These are phyloP conservation scores for Orbilia ellipsospora DNA, from an alignment of 2,329 filamentous ascomycete genomes.

Conservation along the genomic window DNA sequence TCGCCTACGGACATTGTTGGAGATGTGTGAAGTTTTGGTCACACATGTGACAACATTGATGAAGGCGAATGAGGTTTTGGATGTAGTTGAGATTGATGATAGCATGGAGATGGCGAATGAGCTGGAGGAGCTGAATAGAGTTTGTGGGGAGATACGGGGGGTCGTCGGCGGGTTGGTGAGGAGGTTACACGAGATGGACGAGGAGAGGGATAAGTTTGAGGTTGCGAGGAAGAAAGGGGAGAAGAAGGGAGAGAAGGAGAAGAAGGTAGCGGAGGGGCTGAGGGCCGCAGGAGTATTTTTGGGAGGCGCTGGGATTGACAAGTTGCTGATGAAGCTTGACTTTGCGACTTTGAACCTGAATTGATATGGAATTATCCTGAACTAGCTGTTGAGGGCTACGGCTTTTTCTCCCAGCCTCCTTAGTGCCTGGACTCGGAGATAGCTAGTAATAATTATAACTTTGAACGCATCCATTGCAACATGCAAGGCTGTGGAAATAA, in stretches of 20 bases:
- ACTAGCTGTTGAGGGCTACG: neutral
- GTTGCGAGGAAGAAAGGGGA: slow-evolving; percentile 42
- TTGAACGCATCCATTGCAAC: no score
- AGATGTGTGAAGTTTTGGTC: slow-evolving; percentile 55
- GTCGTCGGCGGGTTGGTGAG: slow-evolving; percentile 56
- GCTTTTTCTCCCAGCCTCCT: neutral
- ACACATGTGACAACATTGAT: slow-evolving; percentile 56
- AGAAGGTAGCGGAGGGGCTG: slow-evolving; percentile 9
- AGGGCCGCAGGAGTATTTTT: slow-evolving; percentile 45
- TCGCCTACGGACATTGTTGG: slow-evolving; percentile 56
- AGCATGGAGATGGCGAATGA: slow-evolving; percentile 31
- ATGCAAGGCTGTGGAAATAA: no score
- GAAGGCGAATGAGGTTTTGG: slow-evolving; percentile 53
- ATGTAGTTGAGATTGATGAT: slow-evolving; percentile 52
- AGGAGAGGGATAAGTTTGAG: slow-evolving; percentile 57
- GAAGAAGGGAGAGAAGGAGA: slow-evolving; percentile 32
- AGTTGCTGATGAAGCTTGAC: slow-evolving; percentile 59
- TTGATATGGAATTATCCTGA: neutral
- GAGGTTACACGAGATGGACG: slow-evolving; percentile 58
- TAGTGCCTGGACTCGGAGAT: no score
- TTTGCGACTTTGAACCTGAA: slow-evolving; percentile 55
- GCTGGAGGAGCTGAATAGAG: slow-evolving; percentile 49
- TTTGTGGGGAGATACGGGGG: slow-evolving; percentile 55
- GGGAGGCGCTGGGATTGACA: slow-evolving; percentile 58
- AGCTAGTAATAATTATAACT: no score